Base-by-base conservation (phyloP, 2,329 filamentous ascomycete genomes). In the Colletotrichum trifolii region DNA sequence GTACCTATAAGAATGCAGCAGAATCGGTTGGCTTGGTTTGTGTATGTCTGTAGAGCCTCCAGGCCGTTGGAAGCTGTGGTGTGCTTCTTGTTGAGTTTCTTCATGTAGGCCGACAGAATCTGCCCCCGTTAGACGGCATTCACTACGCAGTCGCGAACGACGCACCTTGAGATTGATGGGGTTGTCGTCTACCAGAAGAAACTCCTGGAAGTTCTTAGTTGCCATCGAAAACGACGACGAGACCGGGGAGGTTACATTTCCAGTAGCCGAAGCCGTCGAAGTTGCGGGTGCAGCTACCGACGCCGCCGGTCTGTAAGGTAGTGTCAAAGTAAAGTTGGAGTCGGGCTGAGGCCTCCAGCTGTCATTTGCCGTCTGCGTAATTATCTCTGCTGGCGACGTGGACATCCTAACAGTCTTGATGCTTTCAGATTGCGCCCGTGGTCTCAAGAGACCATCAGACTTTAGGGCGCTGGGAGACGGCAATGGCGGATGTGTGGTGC, bases 41-140 rank as follows among this genome's bases (percentile, higher is more conserved):
- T 62, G 46, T 68, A 69, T 3, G 49, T 45, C 35, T 78, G 74
- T 1, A 83, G 71, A 2, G 81, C 81, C 69, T 81, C 76, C 7
- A 77, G 74, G 11, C 81, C 81, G 58, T 83, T 78, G n/a, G 69
- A 71, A 1, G 81, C 81, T 2, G 77, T 79, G 5, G 71, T 72
- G 55, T 75, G 74, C 10, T 74, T 73, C 11, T 74, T 73, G 8
- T 78, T 73, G 11, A 76, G 75, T 67, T 77, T 78, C 34, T 71
- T 72, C 69, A 77, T 73, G 54, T 76, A 78, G 1, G 73, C 76
- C 15, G 73, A 72, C 7, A 79, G 72, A 9, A 79, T 72, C 72
- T 76, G 46, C 0, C 5, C 6, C 15, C 7, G 25, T 64, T n/a
- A 66, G 55, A 4, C n/a, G 6, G 34, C 10, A 12, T 3, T 9